Conservation (phyloP, 805 yeast species). For the Clavispora vitiphila region DNA sequence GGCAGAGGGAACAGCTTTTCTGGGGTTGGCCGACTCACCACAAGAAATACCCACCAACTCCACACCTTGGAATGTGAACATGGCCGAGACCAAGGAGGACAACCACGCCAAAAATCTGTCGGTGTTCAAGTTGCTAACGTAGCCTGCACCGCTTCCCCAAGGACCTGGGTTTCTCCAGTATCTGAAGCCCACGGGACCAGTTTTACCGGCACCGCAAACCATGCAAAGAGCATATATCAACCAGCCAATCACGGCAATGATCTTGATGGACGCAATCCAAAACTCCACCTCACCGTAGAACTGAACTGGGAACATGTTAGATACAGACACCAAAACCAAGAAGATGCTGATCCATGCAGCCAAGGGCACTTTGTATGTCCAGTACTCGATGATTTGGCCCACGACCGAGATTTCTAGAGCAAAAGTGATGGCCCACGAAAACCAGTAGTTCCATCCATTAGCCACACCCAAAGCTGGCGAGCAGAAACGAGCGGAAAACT, state of each 20-base stretch:
- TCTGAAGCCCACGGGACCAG: conserved; percentile 72
- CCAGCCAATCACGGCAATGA: conserved; percentile 68
- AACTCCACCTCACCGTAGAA: conserved; percentile 73
- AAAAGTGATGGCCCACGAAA: conserved; percentile 72
- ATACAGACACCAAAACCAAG: conserved; percentile 48
- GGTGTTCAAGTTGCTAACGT: conserved; percentile 41
- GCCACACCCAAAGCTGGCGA: conserved; percentile 72
- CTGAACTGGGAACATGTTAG: conserved; percentile 63
- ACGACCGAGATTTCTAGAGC: conserved; percentile 70
- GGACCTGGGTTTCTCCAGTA: conserved; percentile 80
- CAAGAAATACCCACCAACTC: conserved; percentile 73
- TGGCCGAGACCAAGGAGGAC: conserved; percentile 63
- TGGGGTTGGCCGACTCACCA: conserved; percentile 68
- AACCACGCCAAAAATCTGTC: conserved; percentile 68
- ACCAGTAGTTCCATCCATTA: conserved; percentile 71
- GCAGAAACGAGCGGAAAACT: conserved; percentile 61
- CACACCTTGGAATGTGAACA: conserved; percentile 79
- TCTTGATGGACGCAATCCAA: conserved; percentile 66
- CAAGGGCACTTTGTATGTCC: conserved; percentile 49
- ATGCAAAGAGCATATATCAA: conserved; percentile 59
- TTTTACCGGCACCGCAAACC: conserved; percentile 69
- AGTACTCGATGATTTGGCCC: conserved; percentile 50
- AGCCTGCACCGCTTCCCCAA: conserved; percentile 53
- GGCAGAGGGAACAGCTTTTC: conserved; percentile 67
- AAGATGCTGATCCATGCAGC: conserved; percentile 72